Evolutionary conservation across 305 asterid species (phyloP).

Genomic region (Solanum hybrid): DNA sequence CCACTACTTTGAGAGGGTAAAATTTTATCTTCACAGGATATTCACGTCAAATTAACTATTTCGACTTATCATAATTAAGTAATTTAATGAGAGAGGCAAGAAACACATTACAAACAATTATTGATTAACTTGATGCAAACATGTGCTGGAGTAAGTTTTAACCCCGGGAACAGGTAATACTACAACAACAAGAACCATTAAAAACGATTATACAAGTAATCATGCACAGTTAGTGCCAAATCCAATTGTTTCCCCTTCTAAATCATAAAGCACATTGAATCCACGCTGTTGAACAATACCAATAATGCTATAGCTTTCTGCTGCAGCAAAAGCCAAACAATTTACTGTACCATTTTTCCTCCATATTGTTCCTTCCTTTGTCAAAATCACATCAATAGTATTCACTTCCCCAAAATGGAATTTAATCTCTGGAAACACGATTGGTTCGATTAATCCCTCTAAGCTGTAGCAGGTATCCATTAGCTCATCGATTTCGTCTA

Average conservation of each 20-base stretch:
- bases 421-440: background rate
- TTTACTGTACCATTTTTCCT: background rate
- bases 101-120: background rate
- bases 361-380: background rate
- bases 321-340: background rate
- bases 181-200: background rate
- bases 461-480: background rate
- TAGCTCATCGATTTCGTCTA: rapidly evolving
- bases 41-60: too few relatives aligned
- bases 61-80: background rate
- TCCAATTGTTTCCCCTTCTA: background rate
- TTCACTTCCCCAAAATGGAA: background rate
- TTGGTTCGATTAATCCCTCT: background rate
- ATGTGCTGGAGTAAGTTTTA: background rate
- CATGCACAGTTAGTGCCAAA: background rate
- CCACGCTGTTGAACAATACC: background rate
- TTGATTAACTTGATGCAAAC: background rate
- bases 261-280: background rate
- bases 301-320: background rate
- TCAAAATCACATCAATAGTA: background rate
- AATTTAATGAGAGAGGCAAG: background rate
- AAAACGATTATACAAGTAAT: background rate
- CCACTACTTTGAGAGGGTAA: background rate
- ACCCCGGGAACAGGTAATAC: background rate
- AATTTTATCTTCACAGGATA: too few relatives aligned